Evolutionary conservation across 495 filamentous ascomycete species (phyloP).

Genomic region (Penicillium chermesinum): DNA sequence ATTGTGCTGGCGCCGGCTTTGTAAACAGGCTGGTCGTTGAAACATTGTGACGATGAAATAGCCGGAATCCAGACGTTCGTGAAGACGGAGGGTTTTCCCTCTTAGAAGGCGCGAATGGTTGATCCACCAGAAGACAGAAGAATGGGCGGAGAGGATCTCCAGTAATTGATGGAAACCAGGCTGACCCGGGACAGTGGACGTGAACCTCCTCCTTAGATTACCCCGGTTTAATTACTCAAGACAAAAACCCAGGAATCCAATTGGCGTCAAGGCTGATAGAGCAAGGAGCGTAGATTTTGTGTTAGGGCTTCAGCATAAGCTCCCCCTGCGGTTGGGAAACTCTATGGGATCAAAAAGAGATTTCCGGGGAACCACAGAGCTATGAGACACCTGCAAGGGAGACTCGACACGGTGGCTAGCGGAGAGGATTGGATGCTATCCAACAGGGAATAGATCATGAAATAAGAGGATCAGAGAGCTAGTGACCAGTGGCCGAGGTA

Average conservation of each 20-base stretch:
- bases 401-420: no score
- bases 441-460: no score
- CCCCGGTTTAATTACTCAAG: conserved; percentile 21
- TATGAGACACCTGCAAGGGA: conserved; percentile 28
- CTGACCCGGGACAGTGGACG: conserved; percentile 27
- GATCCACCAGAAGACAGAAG: neutral
- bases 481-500: neutral
- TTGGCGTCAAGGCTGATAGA: conserved; percentile 13
- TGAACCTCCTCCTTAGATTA: conserved; percentile 19
- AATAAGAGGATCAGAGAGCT: neutral
- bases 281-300: conserved; percentile 16
- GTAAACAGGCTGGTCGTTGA: conserved; percentile 34
- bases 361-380: conserved; percentile 14
- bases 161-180: conserved; percentile 9
- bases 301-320: conserved; percentile 32
- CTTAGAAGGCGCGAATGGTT: neutral
- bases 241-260: conserved; percentile 22
- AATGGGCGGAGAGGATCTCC: conserved; percentile 5
- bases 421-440: no score
- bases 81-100: conserved; percentile 1
- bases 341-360: conserved; percentile 17
- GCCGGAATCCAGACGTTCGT: neutral
- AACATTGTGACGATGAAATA: conserved; percentile 29
- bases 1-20: conserved; percentile 31
- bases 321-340: conserved; percentile 25